phyloP scores from a whole-genome alignment of 306 rosid species.

The Citrullus colocynthis region DNA sequence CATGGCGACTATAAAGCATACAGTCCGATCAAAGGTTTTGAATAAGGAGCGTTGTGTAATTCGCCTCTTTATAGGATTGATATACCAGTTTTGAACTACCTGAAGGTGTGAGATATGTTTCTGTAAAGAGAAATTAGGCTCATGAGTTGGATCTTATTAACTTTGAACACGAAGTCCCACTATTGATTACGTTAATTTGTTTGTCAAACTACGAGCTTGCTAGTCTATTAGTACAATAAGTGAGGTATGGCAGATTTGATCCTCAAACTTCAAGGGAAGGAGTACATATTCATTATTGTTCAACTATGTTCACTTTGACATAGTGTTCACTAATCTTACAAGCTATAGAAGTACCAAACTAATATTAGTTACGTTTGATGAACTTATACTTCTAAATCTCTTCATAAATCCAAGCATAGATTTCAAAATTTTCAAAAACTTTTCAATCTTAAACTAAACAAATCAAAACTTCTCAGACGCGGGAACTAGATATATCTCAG shows the following conservation, averaged over 20 bases:
- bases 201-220: neutral
- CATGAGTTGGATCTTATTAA: neutral
- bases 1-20: neutral
- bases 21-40: neutral
- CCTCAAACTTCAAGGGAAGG: too few relatives aligned
- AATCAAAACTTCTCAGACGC: neutral
- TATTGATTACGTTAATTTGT: neutral
- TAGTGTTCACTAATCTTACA: neutral
- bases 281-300: too few relatives aligned
- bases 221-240: too few relatives aligned
- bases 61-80: neutral
- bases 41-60: neutral
- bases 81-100: neutral
- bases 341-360: neutral
- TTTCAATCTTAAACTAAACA: neutral
- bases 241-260: too few relatives aligned
- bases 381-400: neutral
- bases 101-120: neutral
- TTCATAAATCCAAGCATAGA: neutral
- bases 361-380: neutral
- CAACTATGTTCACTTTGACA: too few relatives aligned
- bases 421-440: neutral
- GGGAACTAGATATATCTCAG: neutral
- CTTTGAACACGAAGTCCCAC: neutral
- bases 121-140: neutral